These are phyloP conservation scores for Lepraria neglecta DNA, from an alignment of 495 filamentous ascomycete genomes.

Conservation along the genomic window DNA sequence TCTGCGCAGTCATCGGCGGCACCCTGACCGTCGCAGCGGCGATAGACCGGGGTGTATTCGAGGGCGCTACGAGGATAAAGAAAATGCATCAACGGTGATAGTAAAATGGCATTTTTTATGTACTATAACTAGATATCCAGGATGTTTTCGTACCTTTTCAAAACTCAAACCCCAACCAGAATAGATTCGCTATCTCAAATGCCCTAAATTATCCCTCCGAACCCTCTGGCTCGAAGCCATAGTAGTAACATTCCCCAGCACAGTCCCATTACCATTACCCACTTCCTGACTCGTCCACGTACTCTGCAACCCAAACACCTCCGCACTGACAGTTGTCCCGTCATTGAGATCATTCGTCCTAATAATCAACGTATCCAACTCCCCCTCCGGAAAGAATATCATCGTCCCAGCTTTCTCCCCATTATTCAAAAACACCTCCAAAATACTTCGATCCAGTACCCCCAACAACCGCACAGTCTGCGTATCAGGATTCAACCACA, in stretches of 20 bases:
- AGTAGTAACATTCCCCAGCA: constrained; percentile 11
- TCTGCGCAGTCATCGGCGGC: constrained; percentile 91
- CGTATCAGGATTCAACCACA: constrained; percentile 32
- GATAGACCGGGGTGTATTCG: constrained; percentile 84
- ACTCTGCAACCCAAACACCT: constrained; percentile 40
- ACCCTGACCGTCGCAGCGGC: constrained; percentile 94
- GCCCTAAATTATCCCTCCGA: constrained; percentile 24
- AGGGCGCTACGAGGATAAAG: constrained; percentile 67
- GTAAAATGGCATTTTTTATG: background rate
- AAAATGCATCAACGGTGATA: constrained; percentile 61
- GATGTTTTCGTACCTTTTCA: constrained; percentile 5
- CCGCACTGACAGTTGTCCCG: constrained; percentile 35
- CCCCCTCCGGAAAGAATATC: constrained; percentile 40
- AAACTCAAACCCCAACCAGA: too few species aligned
- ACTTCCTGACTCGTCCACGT: constrained; percentile 34
- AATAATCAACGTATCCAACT: constrained; percentile 38
- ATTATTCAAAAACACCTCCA: constrained; percentile 45
- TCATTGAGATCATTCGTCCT: constrained; percentile 35
- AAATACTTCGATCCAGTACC: constrained; percentile 45
- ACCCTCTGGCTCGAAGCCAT: constrained; percentile 19
- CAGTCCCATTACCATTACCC: constrained; percentile 22
- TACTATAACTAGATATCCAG: constrained; percentile 18
- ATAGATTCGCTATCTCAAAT: constrained; percentile 15
- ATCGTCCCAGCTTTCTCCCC: constrained; percentile 41
- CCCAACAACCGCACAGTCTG: constrained; percentile 34